These are phyloP conservation scores for Jimgerdemannia lactiflua DNA, from an alignment of 192 early-diverging fungal species.

Conservation along the genomic window DNA sequence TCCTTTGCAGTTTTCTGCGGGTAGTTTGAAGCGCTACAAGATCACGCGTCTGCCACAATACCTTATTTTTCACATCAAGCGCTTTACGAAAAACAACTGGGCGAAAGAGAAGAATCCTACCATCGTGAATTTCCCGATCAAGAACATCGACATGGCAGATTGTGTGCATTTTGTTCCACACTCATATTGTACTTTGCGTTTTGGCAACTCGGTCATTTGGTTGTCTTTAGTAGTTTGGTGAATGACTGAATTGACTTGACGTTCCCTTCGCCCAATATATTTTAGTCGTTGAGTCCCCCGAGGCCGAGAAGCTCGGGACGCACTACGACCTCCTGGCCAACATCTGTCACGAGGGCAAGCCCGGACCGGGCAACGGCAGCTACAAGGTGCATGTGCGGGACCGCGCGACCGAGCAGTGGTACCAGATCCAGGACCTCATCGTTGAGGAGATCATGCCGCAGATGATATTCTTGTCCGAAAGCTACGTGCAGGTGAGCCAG, in stretches of 20 bases:
- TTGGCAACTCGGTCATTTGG: too few species aligned
- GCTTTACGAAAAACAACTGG: conserved; percentile 86
- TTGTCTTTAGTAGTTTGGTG: too few species aligned
- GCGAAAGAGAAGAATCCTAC: conserved; percentile 92
- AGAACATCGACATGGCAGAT: conserved; percentile 79
- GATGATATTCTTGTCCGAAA: conserved; percentile 91
- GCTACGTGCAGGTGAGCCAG: conserved; percentile 79
- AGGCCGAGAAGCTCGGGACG: conserved; percentile 37
- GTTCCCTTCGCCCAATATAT: too few species aligned
- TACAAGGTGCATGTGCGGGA: conserved; percentile 85
- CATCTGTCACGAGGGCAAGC: conserved; percentile 86
- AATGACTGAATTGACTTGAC: too few species aligned
- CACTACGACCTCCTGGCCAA: conserved; percentile 89
- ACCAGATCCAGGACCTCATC: conserved; percentile 90
- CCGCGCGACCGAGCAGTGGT: conserved; percentile 85
- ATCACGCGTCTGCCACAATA: conserved; percentile 78
- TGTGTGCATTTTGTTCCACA: conserved; percentile 46
- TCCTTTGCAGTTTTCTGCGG: conserved; percentile 12
- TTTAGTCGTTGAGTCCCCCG: conserved; percentile 49
- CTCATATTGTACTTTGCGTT: conserved; percentile 6
- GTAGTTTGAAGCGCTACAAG: conserved; percentile 65
- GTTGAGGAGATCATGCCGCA: conserved; percentile 93
- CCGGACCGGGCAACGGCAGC: conserved; percentile 58
- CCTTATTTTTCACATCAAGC: conserved; percentile 88
- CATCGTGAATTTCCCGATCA: conserved; percentile 93